phyloP scores from a whole-genome alignment of 768 basidiomycete genomes.

The Collybia sp. region DNA sequence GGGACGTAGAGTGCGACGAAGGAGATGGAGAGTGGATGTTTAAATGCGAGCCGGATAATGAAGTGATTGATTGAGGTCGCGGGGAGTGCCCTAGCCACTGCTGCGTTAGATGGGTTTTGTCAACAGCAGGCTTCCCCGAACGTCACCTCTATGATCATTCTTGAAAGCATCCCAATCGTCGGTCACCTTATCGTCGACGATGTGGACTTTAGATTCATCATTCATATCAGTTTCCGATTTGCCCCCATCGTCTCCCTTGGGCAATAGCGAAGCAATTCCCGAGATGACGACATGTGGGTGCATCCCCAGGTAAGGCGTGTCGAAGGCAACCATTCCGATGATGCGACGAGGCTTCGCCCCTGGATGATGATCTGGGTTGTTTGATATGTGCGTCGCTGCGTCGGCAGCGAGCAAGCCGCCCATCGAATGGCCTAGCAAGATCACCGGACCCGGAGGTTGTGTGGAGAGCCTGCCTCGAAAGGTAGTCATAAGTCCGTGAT shows the following conservation, averaged over 20 bases:
- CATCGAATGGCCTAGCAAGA: constrained; percentile 57
- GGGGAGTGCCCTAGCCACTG: no score
- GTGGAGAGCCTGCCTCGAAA: constrained; percentile 44
- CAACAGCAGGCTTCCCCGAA: no score
- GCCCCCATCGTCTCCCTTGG: constrained; percentile 26
- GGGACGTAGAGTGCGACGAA: constrained; percentile 9
- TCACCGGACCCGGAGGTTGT: constrained; percentile 51
- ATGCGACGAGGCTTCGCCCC: constrained; percentile 36
- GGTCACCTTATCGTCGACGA: constrained; percentile 40
- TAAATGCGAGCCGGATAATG: neutral
- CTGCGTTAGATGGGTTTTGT: no score
- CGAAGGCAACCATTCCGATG: constrained; percentile 51
- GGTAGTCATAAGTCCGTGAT: neutral
- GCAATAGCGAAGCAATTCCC: constrained; percentile 51
- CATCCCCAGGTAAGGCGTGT: constrained; percentile 57
- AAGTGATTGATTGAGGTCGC: neutral
- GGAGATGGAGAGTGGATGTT: constrained; percentile 1
- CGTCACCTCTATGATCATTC: constrained; percentile 22
- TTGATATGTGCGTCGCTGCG: constrained; percentile 40
- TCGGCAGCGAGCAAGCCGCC: constrained; percentile 57
- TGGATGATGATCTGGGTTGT: constrained; percentile 19
- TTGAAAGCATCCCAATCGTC: constrained; percentile 48
- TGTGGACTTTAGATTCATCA: constrained; percentile 31
- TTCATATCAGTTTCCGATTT: constrained; percentile 39
- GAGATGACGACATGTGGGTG: constrained; percentile 57